Percentiles rank a stretch among this genome's conserved stretches.
These are phyloP conservation scores for Penicillium cosmopolitanum DNA, from an alignment of 495 filamentous ascomycete genomes.

Conservation along the genomic window DNA sequence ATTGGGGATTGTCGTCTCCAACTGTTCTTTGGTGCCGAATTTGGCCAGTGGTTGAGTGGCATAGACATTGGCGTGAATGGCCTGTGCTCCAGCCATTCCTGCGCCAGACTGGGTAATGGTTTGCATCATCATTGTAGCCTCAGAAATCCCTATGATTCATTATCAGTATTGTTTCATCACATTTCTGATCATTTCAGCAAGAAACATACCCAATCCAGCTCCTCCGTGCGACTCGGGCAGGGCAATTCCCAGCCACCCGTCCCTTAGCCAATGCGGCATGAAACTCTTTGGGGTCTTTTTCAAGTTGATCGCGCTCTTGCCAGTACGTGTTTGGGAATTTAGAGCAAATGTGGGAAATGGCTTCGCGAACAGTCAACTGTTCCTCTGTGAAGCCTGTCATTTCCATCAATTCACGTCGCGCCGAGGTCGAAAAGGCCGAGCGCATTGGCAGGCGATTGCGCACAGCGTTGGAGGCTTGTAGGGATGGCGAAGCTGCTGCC, in stretches of 20 bases:
- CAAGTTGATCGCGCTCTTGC: slow-evolving; percentile 68
- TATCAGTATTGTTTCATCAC: not conserved
- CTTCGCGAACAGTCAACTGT: slow-evolving; percentile 72
- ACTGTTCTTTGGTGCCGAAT: slow-evolving; percentile 65
- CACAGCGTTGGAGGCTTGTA: not conserved
- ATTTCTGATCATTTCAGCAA: not conserved
- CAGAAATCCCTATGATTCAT: slow-evolving; percentile 57
- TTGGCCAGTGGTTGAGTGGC: slow-evolving; percentile 76
- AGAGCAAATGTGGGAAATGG: slow-evolving; percentile 68
- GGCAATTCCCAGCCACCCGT: slow-evolving; percentile 84
- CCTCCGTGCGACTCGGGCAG: slow-evolving; percentile 74
- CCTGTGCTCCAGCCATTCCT: slow-evolving; percentile 77
- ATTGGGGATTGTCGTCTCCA: slow-evolving; percentile 63
- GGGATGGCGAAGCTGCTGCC: not conserved
- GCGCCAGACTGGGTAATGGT: slow-evolving; percentile 78
- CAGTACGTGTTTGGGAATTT: slow-evolving; percentile 68
- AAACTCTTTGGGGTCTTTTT: slow-evolving; percentile 71
- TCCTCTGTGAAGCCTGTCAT: slow-evolving; percentile 71
- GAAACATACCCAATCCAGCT: slow-evolving; percentile 66
- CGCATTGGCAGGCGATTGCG: slow-evolving; percentile 2
- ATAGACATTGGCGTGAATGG: slow-evolving; percentile 78
- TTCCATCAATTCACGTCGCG: slow-evolving; percentile 61
- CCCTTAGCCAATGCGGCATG: slow-evolving; percentile 75
- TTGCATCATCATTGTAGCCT: slow-evolving; percentile 86
- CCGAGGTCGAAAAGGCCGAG: slow-evolving; percentile 35